Conservation (phyloP, 2,329 filamentous ascomycete genomes). For the Penicillium corylophilum region DNA sequence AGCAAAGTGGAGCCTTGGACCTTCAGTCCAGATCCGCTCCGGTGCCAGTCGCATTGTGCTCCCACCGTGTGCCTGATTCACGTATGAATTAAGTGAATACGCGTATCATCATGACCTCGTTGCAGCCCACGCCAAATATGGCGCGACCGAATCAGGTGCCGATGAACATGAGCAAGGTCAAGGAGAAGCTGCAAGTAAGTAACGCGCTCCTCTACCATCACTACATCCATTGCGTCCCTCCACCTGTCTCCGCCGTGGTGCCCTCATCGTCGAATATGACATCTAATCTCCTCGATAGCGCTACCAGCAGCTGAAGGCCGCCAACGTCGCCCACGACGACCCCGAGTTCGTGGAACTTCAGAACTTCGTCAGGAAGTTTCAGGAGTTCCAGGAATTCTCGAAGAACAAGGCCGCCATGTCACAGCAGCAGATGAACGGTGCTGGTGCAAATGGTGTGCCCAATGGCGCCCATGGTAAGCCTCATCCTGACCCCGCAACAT, state of each 20-base stretch:
- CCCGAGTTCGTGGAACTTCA: constrained; percentile 85
- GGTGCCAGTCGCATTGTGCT: constrained; percentile 21
- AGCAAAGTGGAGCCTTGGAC: constrained; percentile 21
- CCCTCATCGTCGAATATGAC: background rate
- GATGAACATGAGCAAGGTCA: constrained; percentile 56
- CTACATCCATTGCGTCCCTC: background rate
- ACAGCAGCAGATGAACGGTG: constrained; percentile 46
- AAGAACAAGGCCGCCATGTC: constrained; percentile 6
- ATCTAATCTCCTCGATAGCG: constrained; percentile 60
- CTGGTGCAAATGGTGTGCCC: constrained; percentile 22
- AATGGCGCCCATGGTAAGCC: constrained; percentile 47
- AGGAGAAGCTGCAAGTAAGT: constrained; percentile 45
- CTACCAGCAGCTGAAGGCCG: constrained; percentile 83
- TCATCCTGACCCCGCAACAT: background rate
- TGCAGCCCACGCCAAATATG: constrained; percentile 69
- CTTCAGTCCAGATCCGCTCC: constrained; percentile 18
- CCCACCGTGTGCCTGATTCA: constrained; percentile 17
- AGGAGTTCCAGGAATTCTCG: constrained; percentile 57
- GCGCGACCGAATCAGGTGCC: constrained; percentile 65
- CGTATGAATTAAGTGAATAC: constrained; percentile 33
- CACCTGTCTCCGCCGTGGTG: background rate
- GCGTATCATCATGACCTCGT: constrained; percentile 68
- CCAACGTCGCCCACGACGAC: constrained; percentile 76
- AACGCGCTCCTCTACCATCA: constrained; percentile 6
- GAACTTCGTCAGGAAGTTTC: constrained; percentile 70